Base-by-base conservation (phyloP, 495 filamentous ascomycete species). In the Aspergillus indologenus region DNA sequence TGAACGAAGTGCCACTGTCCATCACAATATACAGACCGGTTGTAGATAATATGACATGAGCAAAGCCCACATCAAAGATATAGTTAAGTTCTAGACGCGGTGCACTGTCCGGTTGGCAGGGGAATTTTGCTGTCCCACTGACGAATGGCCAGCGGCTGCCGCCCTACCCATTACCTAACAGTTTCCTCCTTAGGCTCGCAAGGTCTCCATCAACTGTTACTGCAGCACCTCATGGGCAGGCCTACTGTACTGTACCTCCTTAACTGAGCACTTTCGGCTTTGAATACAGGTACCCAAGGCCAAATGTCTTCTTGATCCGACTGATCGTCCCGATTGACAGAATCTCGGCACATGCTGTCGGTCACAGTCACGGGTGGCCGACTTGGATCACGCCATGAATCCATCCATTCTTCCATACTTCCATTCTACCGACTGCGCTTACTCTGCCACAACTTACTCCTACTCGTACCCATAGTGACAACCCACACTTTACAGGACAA, bases 141-240 rank as follows among this genome's bases (percentile, higher is more conserved):
- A 53, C 74, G 69, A 76, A 76, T 76, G 57, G 65, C 50, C 55
- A 61, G 50, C 46, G 43, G 26, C 21, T 53, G 50, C 58, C 54
- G 42, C 45, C 57, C 51, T 68, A 68, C 66, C 59, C 62, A 76
- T 76, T 75, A 76, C 72, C 67, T 76, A 76, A 76, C 63, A 64
- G 58, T 52, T 66, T 68, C 46, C 11, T 19, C 34, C 34, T 40
- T 40, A 40, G 34, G 34, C 34, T 8, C 34, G 34, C 5, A 7
- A 14, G 6, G 5, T 40, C 34, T 14, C 34, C 34, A 40, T 11
- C 26, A 3, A 29, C 26, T 4, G n/a, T n/a, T 9, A 29, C 26
- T 9, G 3, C 9, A 29, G 9, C 26, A 29, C 26, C 34, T 40
- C 26, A 29, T 29, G 9, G 26, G n/a, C n/a, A n/a, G n/a, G n/a